Conservation (phyloP, 75 land plant species). For the Selaginella tamariscina region DNA sequence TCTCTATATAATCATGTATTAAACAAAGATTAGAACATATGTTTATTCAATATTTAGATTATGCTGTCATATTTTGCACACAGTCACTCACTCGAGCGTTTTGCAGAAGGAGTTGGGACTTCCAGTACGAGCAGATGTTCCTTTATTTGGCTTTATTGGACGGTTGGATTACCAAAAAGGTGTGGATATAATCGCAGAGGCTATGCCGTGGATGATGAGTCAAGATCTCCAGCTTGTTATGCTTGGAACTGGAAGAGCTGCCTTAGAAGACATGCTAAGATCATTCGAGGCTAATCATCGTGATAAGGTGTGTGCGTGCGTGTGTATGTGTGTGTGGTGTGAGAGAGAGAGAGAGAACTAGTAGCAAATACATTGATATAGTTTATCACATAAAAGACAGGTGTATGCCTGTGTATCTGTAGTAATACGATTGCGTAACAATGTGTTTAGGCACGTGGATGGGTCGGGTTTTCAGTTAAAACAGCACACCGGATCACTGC, state of each 20-base stretch:
- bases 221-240: slow-evolving; percentile 75
- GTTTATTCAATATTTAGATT: too few relatives aligned
- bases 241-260: slow-evolving; percentile 75
- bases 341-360: too few relatives aligned
- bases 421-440: too few relatives aligned
- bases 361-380: too few relatives aligned
- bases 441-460: too few relatives aligned
- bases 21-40: too few relatives aligned
- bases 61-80: too few relatives aligned
- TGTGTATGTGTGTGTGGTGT: too few relatives aligned
- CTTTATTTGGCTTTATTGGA: slow-evolving; percentile 81
- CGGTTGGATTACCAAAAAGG: slow-evolving; percentile 88
- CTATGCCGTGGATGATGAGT: slow-evolving; percentile 81
- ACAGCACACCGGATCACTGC: slow-evolving; percentile 95
- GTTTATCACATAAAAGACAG: too few relatives aligned
- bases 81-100: too few relatives aligned
- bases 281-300: slow-evolving; percentile 44
- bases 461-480: slow-evolving; percentile 90
- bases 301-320: slow-evolving; percentile 59
- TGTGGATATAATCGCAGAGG: slow-evolving; percentile 75
- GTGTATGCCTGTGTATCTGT: too few relatives aligned
- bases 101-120: slow-evolving; percentile 85
- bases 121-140: slow-evolving; percentile 55
- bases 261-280: slow-evolving; percentile 64
- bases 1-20: too few relatives aligned